Evolutionary conservation across 2,329 filamentous ascomycete species (phyloP).

Genomic region (Colletotrichum truncatum): DNA sequence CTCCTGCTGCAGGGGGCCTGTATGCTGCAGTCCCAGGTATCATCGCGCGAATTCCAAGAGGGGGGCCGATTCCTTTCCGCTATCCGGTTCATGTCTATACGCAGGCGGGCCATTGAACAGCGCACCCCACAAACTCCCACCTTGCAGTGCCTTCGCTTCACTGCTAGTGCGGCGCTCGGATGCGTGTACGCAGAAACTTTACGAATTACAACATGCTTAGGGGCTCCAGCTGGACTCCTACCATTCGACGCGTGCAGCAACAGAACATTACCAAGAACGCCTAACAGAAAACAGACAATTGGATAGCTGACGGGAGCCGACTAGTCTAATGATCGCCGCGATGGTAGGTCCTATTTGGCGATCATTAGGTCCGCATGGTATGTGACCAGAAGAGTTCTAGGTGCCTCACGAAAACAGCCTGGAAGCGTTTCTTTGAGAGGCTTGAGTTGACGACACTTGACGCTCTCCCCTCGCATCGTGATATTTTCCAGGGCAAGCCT

Average conservation of each 20-base stretch:
- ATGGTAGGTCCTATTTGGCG: slow-evolving; percentile 16
- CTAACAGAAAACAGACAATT: no score
- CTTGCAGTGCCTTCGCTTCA: slow-evolving; percentile 14
- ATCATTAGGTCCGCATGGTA: slow-evolving; percentile 12
- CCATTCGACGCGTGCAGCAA: slow-evolving; percentile 12
- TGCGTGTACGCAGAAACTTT: background rate
- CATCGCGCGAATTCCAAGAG: slow-evolving; percentile 17
- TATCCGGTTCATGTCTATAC: slow-evolving; percentile 8
- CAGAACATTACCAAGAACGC: background rate
- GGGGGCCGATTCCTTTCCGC: slow-evolving; percentile 23
- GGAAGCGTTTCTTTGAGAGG: background rate
- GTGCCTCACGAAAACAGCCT: slow-evolving; percentile 19
- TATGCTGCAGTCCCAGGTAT: slow-evolving; percentile 10
- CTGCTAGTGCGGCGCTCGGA: background rate
- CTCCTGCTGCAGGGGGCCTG: background rate
- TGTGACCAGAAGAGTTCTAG: slow-evolving; percentile 17
- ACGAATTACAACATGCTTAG: background rate
- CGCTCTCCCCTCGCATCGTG: background rate
- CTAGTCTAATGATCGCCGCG: slow-evolving; percentile 22
- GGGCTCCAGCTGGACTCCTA: slow-evolving; percentile 14
- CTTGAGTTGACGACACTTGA: slow-evolving; percentile 6
- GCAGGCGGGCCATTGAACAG: slow-evolving; percentile 9
- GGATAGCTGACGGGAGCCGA: slow-evolving; percentile 14
- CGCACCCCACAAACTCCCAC: slow-evolving; percentile 14
- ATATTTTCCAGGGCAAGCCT: background rate